Base-by-base conservation (phyloP, 1,139 yeast species). In the Geotrichum restrictum region DNA sequence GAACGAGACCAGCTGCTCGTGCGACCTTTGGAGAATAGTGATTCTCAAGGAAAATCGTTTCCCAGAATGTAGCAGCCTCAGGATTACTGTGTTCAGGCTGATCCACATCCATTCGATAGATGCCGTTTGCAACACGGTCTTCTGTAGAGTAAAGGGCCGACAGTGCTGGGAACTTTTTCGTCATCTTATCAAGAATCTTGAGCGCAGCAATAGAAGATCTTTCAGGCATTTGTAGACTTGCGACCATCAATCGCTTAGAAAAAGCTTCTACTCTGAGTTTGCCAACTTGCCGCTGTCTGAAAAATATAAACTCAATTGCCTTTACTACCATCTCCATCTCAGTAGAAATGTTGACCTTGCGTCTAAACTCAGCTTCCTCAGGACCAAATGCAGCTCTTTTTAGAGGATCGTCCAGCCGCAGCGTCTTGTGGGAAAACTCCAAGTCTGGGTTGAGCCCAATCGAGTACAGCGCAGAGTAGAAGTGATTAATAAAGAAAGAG, bases 21-120 rank as follows among this genome's bases (percentile, higher is more conserved):
- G 81, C 76, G n/a, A 89, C 88, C 62, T 79, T 72, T 1, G 95
- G 94, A 59, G 88, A 80, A 66, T 86, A 93, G 68, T 93, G 98
- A 57, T 82, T 80, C 56, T 84, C 85, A 56, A 93, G 72, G 49
- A 91, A 69, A 2, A 83, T 83, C 52, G 82, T 81, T 65, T 93
- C 98, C 95, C 96, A 93, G 46, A 91, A 72, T 0, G 89, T 85
- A 1, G 97, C 95, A 13, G 94, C 94, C 48, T 84, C 91, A 2
- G 95, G 79, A 64, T 91, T 89, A 60, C 86, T 74, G 67, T 94
- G 80, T 60, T 85, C 88, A 8, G 88, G 80, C 47, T 80, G 83
- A 44, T 78, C 78, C 29, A 80, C 77, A 51, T 83, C 88, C 60
- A 83, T 75, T 34, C 82, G 80, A 64, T 85, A 84, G 4, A 76